Base-by-base conservation (phyloP, 306 rosid genomes). In the Mimosa bimucronata region DNA sequence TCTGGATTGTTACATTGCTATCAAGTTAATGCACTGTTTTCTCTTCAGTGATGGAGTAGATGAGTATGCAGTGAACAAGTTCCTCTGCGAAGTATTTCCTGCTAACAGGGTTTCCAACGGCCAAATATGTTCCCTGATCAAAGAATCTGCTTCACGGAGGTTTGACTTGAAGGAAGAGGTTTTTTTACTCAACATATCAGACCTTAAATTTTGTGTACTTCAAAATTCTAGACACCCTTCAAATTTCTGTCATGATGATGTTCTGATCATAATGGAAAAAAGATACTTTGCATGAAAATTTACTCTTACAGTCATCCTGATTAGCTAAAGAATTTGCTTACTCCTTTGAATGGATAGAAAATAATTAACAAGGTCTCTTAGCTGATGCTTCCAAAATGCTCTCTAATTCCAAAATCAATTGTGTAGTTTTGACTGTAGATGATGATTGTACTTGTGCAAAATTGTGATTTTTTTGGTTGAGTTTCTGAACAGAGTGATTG, bases 121-220 rank as follows among this genome's bases (percentile, higher is more conserved):
- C 83, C 90, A 89, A 82, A 83, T 87, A 76, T 83, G 80, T 77
- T 89, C 95, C 5, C 69, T 94, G 75, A 82, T 91, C 81, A 94
- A 86, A 88, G 98, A 94, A 79, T 74, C 95, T 77, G 95, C 95
- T 80, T 85, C 98, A 29, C 94, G 90, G 84, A 90, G 87, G 85
- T 85, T 92, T 85, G 97, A 94, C 83, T 85, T 94, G 92, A 94
- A 94, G 84, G 98, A 92, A 86, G 97, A 94, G 98, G 97, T 94
- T 79, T 50, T n/a, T 79, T 58, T 61, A 66, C 77, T 90, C 79
- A 58, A 70, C 57, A 73, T 84, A 28, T 72, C 55, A 45, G 65
- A 55, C 71, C 74, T 79, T 83, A 73, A 66, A 68, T 73, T 31
- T 67, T 83, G 66, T 79, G 52, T 70, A 73, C 57, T 85, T 79